These are phyloP conservation scores for Zasmidium cellare DNA, from an alignment of 2,329 filamentous ascomycete species.

Conservation along the genomic window DNA sequence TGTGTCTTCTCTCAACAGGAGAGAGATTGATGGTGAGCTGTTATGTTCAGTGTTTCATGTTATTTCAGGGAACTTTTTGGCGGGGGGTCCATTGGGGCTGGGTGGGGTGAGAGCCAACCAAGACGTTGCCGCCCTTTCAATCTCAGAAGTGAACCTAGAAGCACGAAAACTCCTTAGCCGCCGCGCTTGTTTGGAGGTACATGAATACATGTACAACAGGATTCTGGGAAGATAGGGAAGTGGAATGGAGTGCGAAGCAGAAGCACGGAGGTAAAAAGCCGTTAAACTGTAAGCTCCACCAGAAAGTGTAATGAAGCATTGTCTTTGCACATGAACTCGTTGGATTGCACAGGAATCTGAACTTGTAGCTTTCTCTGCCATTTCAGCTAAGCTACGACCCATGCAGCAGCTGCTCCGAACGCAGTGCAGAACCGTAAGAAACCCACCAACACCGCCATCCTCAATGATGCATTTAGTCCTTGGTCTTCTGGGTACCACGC, in stretches of 20 bases:
- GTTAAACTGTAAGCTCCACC: not conserved
- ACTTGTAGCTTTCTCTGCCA: constrained; percentile 20
- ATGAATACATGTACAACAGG: too few relatives aligned
- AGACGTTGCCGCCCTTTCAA: not conserved
- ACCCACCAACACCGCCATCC: constrained; percentile 32
- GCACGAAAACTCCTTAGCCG: not conserved
- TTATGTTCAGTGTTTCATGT: not conserved
- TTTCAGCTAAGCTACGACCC: constrained; percentile 28
- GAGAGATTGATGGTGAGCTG: not conserved
- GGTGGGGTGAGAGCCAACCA: not conserved
- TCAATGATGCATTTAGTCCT: constrained; percentile 61
- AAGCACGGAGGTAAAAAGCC: too few relatives aligned
- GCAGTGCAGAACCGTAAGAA: constrained; percentile 28
- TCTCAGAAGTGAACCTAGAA: not conserved
- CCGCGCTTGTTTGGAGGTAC: not conserved
- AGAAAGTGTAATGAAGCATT: not conserved
- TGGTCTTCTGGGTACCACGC: constrained; percentile 99
- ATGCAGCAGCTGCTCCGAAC: constrained; percentile 20
- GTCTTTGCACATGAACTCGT: constrained; percentile 26
- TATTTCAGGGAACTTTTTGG: not conserved
- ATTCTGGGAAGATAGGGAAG: too few relatives aligned
- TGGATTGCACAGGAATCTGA: constrained; percentile 22
- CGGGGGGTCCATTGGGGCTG: not conserved
- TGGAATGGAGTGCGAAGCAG: too few relatives aligned
- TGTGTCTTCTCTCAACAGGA: not conserved